phyloP scores from a whole-genome alignment of 2,329 filamentous ascomycete species.

The Sporothrix variecibatus region DNA sequence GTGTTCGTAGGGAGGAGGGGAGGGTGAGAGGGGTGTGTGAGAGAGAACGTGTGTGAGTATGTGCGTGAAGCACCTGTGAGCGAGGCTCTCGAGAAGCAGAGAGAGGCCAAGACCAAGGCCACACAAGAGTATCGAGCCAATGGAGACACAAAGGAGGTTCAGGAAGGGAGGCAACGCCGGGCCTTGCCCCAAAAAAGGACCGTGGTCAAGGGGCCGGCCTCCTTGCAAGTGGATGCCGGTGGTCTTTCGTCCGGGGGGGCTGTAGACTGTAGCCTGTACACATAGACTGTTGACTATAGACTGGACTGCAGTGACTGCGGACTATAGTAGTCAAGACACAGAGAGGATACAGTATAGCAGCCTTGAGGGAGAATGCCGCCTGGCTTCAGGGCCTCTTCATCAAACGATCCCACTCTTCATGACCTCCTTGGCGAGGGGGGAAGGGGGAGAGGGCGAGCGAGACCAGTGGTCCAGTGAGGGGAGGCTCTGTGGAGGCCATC shows the following conservation, averaged over 20 bases:
- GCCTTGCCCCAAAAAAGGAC: constrained; percentile 14
- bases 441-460: neutral
- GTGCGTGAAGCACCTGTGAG: neutral
- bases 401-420: constrained; percentile 24
- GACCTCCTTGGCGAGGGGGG: constrained; percentile 27
- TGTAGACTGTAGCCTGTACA: neutral
- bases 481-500: neutral
- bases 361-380: neutral
- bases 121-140: neutral
- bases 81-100: neutral
- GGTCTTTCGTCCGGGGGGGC: neutral
- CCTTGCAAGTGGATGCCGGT: constrained; percentile 17
- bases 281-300: neutral
- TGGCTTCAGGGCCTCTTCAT: constrained; percentile 22
- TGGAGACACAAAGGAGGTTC: neutral
- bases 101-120: neutral
- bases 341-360: neutral
- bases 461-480: constrained; percentile 13
- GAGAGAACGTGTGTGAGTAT: constrained; percentile 6
- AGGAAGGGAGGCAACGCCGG: constrained; percentile 16
- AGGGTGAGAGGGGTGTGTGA: constrained; percentile 8
- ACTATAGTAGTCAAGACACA: neutral
- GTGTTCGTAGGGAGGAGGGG: constrained; percentile 28
- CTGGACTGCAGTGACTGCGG: neutral
- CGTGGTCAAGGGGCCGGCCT: constrained; percentile 19